Base-by-base conservation (phyloP, 805 yeast genomes). In the Cyberlindnera mississippiensis region DNA sequence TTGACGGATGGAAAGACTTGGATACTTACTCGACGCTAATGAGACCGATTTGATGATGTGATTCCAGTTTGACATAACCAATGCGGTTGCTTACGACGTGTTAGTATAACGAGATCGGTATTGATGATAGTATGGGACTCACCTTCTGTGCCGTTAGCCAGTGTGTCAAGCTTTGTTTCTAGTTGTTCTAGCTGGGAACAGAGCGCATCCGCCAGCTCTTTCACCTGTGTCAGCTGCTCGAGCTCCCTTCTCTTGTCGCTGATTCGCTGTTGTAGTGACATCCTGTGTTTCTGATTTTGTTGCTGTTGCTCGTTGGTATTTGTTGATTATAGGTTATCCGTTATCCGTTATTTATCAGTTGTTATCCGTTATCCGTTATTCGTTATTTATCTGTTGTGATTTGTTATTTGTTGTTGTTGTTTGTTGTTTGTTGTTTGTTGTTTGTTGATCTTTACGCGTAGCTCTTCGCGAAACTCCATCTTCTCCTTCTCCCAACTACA, bases 61-160 rank as follows among this genome's bases (percentile, higher is more conserved):
- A 41, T 73, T 72, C 90, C 90, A 82, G 50, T 79, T 81, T 3
- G 76, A 68, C 52, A 84, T 68, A 2, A 82, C 75, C 5, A 70
- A 60, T 3, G 77, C 75, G 6, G 80, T 80, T 29, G 82, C 73
- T 53, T n/a, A n/a, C n/a, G n/a, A n/a, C n/a, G n/a, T n/a, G n/a
- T n/a, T n/a, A n/a, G n/a, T n/a, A n/a, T n/a, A n/a, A n/a, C n/a
- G n/a, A n/a, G n/a, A n/a, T n/a, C n/a, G n/a, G n/a, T n/a, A n/a
- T n/a, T n/a, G n/a, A n/a, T n/a, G n/a, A n/a, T n/a, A n/a, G n/a
- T n/a, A n/a, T n/a, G n/a, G 11, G 27, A 50, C 62, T 24, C 34
- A 59, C 64, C 56, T 35, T 71, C 78, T 1, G 87, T 71, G 0
- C 88, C 88, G 31, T 72, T 72, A 2, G 60, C 56, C 10, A 37